Conservation (phyloP, 495 filamentous ascomycete species). For the Xylaria intraflava region DNA sequence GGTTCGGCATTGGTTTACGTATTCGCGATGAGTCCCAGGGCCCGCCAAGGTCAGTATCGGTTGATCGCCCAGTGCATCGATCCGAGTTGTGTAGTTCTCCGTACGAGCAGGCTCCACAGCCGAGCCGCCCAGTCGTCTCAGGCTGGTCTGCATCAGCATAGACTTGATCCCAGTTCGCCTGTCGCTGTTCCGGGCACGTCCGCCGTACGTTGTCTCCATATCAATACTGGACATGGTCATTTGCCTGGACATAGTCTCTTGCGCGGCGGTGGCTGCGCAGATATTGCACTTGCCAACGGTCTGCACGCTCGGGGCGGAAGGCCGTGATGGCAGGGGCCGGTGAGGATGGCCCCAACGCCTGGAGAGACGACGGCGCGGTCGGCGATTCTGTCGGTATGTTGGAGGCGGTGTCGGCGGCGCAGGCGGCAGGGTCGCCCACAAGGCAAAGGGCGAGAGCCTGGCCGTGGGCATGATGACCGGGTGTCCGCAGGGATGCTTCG, state of each 20-base stretch:
- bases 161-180: conserved; percentile 3
- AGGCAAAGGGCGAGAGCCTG: conserved; percentile 10
- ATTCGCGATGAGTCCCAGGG: neutral
- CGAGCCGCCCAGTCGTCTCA: neutral
- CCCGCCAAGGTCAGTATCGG: neutral
- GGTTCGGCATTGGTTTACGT: neutral
- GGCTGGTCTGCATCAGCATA: neutral
- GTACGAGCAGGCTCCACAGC: neutral
- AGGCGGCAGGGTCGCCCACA: conserved; percentile 19
- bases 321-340: conserved; percentile 18
- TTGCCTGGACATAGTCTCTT: neutral
- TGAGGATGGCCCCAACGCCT: conserved; percentile 12
- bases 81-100: neutral
- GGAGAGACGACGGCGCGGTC: conserved; percentile 23
- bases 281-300: conserved; percentile 20
- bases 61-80: neutral
- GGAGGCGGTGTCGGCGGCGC: conserved; percentile 12
- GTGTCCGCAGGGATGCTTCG: conserved; percentile 37
- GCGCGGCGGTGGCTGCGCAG: conserved; percentile 15
- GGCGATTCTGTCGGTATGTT: conserved; percentile 12
- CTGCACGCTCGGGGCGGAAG: conserved; percentile 18
- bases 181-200: neutral
- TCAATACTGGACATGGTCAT: neutral
- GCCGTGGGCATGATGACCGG: conserved; percentile 18
- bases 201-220: neutral